Base-by-base conservation (phyloP, 1,284 basidiomycete genomes). In the Amylostereum areolatum region DNA sequence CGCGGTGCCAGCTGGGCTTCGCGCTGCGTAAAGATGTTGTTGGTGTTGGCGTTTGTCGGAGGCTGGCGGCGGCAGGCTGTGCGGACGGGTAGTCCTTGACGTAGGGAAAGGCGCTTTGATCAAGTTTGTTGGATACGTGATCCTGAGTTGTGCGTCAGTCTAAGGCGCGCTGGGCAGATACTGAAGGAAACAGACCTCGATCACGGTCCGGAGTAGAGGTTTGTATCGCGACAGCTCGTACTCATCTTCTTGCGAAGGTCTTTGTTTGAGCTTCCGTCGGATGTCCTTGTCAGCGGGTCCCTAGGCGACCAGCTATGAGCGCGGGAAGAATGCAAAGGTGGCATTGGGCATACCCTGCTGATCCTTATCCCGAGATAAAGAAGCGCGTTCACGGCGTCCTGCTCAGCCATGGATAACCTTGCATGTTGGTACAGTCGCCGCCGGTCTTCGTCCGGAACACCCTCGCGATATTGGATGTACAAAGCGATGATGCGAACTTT, bases 401-500 rank as follows among this genome's bases (percentile, higher is more conserved):
- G 94, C 64, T 99, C 97, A 25, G 89, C 78, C 47, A 95, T 69
- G 3, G 83, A 81, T 43, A 99, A 71, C 32, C 92, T 77, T n/a
- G 97, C 97, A 65, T 99, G 97, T 65, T 98, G 95, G 66, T 96
- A 99, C 51, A 99, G 68, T 51, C 97, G 75, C 54, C 94, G 81
- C 49, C 92, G 82, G 69, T 99, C 97, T 64, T 99, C 97, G 51
- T 98, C 96, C 18, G 96, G 94, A 7, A 99, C 96, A 43, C 97
- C 97, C 60, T 99, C 96, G 42, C 94, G 86, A 68, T 89, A 84
- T 66, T 97, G 85, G 60, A 99, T 93, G 67, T 99, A 99, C 12
- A 99, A 74, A 5, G 96, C 92, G 53, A 99, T 92, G 60, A 99
- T 89, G 51, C 97, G 89, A 36, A 98, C 92, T 76, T 99, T 99